Evolutionary conservation across 116 monocot species (phyloP).

Genomic region (Posidonia oceanica): DNA sequence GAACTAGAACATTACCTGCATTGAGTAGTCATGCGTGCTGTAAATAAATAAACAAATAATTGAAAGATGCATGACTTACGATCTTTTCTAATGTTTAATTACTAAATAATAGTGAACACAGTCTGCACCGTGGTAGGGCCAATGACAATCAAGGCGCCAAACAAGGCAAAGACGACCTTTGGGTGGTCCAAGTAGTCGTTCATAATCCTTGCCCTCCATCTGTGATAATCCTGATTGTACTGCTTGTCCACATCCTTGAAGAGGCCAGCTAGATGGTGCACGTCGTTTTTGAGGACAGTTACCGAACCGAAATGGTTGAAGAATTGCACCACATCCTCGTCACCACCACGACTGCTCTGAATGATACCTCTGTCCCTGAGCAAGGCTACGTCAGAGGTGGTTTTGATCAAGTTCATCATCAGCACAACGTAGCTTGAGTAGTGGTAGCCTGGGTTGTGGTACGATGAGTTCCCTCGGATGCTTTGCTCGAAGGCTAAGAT

Average conservation of each 20-base stretch:
- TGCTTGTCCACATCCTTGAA: slow-evolving; percentile 7
- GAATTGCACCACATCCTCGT: not conserved
- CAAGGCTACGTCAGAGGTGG: not conserved
- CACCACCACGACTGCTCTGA: not conserved
- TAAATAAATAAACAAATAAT: too few relatives aligned
- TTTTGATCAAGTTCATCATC: not conserved
- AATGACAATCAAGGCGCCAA: too few relatives aligned
- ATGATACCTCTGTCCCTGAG: slow-evolving; percentile 9
- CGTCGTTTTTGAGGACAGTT: not conserved
- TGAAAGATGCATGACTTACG: too few relatives aligned
- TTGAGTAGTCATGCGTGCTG: too few relatives aligned
- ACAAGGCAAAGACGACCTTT: too few relatives aligned
- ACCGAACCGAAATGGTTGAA: slow-evolving; percentile 9
- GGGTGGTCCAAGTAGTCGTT: too few relatives aligned
- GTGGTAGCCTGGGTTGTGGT: not conserved
- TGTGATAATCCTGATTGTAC: not conserved
- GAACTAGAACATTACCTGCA: too few relatives aligned
- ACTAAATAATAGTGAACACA: too few relatives aligned
- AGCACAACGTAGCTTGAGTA: slow-evolving; percentile 18
- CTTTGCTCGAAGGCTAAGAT: slow-evolving; percentile 32
- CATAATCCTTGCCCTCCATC: slow-evolving; percentile 12
- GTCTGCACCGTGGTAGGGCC: too few relatives aligned
- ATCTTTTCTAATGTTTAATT: too few relatives aligned
- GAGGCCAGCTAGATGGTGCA: not conserved
- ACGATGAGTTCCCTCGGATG: not conserved